Conservation (phyloP, 1,284 basidiomycete genomes). For the Heterobasidion irregulare region DNA sequence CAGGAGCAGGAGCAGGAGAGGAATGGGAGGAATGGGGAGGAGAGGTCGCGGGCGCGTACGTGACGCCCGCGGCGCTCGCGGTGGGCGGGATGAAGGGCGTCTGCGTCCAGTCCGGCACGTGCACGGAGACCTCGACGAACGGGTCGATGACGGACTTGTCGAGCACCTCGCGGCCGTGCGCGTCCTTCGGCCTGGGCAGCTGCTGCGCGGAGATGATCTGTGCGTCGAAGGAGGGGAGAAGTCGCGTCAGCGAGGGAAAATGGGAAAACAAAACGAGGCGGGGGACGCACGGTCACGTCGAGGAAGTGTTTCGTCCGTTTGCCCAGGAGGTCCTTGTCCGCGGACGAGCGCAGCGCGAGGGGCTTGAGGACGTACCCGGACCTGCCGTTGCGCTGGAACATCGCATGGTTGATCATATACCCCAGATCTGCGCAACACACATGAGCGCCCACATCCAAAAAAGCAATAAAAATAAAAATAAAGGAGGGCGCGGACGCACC, state of each 20-base stretch:
- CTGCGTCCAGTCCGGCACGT: slow-evolving; percentile 65
- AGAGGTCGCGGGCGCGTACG: slow-evolving; percentile 1
- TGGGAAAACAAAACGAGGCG: too few relatives aligned
- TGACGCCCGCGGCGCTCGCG: not conserved
- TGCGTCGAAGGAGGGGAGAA: slow-evolving; percentile 1
- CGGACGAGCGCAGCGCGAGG: slow-evolving; percentile 55
- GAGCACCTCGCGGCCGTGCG: slow-evolving; percentile 50
- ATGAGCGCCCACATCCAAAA: not conserved
- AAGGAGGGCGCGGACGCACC: slow-evolving; percentile 45
- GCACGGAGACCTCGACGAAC: slow-evolving; percentile 71
- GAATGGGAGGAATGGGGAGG: slow-evolving; percentile 9
- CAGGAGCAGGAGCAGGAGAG: slow-evolving; percentile 9
- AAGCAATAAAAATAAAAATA: not conserved
- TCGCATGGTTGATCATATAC: slow-evolving; percentile 87
- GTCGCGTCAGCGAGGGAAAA: not conserved
- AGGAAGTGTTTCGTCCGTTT: slow-evolving; percentile 54
- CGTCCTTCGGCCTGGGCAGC: slow-evolving; percentile 71
- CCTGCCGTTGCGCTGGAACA: slow-evolving; percentile 86
- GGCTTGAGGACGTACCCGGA: slow-evolving; percentile 93
- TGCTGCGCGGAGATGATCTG: slow-evolving; percentile 92
- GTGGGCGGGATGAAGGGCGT: slow-evolving; percentile 19
- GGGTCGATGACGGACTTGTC: slow-evolving; percentile 63
- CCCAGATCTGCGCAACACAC: slow-evolving; percentile 53
- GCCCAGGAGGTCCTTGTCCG: slow-evolving; percentile 48
- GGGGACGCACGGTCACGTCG: slow-evolving; percentile 61